phyloP scores from a whole-genome alignment of 805 yeast species.

The Saccharomycopsis sp. region DNA sequence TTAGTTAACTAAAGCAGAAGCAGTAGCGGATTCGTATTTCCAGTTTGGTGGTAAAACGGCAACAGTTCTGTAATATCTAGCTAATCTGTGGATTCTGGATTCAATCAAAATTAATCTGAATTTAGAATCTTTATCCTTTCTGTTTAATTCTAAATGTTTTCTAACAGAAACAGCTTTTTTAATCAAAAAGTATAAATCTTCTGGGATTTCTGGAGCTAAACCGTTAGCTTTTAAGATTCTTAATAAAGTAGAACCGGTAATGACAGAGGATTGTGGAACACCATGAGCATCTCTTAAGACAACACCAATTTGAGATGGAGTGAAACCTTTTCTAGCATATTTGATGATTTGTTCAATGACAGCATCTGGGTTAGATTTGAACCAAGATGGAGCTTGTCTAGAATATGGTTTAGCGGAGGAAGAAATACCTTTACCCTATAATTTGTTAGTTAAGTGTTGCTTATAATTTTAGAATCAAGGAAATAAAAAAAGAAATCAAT shows the following conservation, averaged over 20 bases:
- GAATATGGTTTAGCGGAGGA: conserved; percentile 99
- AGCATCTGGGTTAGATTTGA: conserved; percentile 90
- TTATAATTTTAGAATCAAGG: too few species aligned
- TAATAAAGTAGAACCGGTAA: conserved; percentile 98
- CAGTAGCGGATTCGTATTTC: conserved; percentile 99
- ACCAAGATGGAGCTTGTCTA: conserved; percentile 98
- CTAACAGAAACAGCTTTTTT: conserved; percentile 99
- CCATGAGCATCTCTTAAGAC: conserved; percentile 99
- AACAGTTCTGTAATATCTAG: conserved; percentile 99
- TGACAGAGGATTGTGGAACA: conserved; percentile 93
- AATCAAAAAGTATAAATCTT: conserved; percentile 97
- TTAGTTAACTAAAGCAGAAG: conserved; percentile 99
- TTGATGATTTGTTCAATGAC: conserved; percentile 97
- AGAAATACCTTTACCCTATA: conserved; percentile 97
- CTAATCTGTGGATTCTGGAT: conserved; percentile 99
- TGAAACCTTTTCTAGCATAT: conserved; percentile 99
- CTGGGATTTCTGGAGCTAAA: conserved; percentile 99
- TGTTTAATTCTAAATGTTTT: conserved; percentile 99
- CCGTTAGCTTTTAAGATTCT: conserved; percentile 99
- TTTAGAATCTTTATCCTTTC: conserved; percentile 99
- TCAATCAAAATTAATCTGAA: conserved; percentile 99
- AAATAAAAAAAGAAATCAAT: too few species aligned
- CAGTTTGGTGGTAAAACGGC: conserved; percentile 99
- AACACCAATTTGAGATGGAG: conserved; percentile 99
- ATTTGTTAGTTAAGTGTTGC: conserved; percentile 41